A percentile compares a stretch with the other conserved stretches of the same genome.
phyloP scores from a whole-genome alignment of 2,329 filamentous ascomycete genomes.

The Esteya vermicola region DNA sequence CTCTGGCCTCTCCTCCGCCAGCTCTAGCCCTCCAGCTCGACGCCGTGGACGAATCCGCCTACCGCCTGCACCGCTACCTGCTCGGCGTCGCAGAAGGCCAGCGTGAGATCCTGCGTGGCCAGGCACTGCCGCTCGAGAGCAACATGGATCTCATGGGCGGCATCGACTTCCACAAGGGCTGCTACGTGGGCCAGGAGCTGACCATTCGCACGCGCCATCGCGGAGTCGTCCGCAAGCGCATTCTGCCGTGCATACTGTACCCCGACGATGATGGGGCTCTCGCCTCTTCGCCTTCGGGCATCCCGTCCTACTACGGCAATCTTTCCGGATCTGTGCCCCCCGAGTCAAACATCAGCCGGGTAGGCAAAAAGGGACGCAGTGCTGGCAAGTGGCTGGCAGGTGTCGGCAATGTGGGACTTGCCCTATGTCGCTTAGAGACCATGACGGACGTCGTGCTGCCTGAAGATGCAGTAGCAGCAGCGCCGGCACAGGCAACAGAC shows the following conservation, averaged over 20 bases:
- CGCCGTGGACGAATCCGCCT: conserved; percentile 37
- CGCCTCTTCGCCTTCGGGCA: neutral
- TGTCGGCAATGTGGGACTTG: conserved; percentile 70
- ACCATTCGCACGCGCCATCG: conserved; percentile 92
- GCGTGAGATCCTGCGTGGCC: conserved; percentile 55
- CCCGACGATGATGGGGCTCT: conserved; percentile 17
- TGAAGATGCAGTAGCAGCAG: conserved; percentile 49
- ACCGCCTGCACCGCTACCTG: conserved; percentile 64
- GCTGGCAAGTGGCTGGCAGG: conserved; percentile 70
- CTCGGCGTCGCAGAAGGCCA: conserved; percentile 77
- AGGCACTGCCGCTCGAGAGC: conserved; percentile 70
- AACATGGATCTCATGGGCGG: conserved; percentile 79
- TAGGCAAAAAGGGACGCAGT: conserved; percentile 47
- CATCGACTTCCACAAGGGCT: conserved; percentile 90
- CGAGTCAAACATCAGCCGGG: conserved; percentile 34
- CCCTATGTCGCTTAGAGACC: conserved; percentile 71
- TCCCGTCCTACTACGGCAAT: conserved; percentile 3
- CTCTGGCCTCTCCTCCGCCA: neutral
- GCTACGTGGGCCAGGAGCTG: conserved; percentile 92
- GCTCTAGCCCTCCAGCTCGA: conserved; percentile 12
- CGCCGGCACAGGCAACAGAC: conserved; percentile 46
- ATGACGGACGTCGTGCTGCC: conserved; percentile 70
- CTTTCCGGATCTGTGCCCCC: conserved; percentile 24
- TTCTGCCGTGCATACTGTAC: conserved; percentile 70
- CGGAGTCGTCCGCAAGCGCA: conserved; percentile 80